A percentile compares a stretch with the other conserved stretches of the same genome.
Conservation (phyloP, 805 yeast species). For the Wickerhamomyces hampshirensis region DNA sequence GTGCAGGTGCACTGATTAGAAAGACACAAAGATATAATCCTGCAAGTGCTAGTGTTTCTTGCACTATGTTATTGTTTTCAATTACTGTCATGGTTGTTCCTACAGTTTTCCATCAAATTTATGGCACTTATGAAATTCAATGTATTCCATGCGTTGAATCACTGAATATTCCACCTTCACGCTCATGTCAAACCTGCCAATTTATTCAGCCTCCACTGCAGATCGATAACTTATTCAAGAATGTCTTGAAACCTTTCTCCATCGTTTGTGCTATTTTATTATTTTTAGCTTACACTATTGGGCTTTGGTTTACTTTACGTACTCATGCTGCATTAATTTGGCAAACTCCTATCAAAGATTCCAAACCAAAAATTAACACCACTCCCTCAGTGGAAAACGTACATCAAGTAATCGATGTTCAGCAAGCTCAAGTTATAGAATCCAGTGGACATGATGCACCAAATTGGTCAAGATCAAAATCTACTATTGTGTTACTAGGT, state of each 20-base stretch:
- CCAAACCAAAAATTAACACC: constrained; percentile 14
- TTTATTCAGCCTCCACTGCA: constrained; percentile 73
- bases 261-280: constrained; percentile 73
- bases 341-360: constrained; percentile 56
- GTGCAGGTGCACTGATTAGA: constrained; percentile 90
- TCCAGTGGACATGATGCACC: constrained; percentile 88
- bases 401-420: constrained; percentile 6
- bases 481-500: constrained; percentile 72
- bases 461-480: constrained; percentile 87
- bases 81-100: constrained; percentile 91
- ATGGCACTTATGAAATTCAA: constrained; percentile 76
- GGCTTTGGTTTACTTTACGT: constrained; percentile 86
- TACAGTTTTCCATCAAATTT: constrained; percentile 81
- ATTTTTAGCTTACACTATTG: constrained; percentile 81
- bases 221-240: constrained; percentile 59
- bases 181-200: constrained; percentile 62
- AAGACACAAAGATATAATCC: constrained; percentile 96
- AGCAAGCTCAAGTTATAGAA: constrained; percentile 9
- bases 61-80: constrained; percentile 91
- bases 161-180: constrained; percentile 20
- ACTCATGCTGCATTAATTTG: constrained; percentile 97
- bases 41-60: constrained; percentile 92
- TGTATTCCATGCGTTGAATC: constrained; percentile 51
- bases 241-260: constrained; percentile 78
- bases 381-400: constrained; percentile 13